Percentiles rank a stretch among this genome's conserved stretches.
phyloP scores from a whole-genome alignment of 176 grass and related monocot genomes.

The Oryza glaberrima region DNA sequence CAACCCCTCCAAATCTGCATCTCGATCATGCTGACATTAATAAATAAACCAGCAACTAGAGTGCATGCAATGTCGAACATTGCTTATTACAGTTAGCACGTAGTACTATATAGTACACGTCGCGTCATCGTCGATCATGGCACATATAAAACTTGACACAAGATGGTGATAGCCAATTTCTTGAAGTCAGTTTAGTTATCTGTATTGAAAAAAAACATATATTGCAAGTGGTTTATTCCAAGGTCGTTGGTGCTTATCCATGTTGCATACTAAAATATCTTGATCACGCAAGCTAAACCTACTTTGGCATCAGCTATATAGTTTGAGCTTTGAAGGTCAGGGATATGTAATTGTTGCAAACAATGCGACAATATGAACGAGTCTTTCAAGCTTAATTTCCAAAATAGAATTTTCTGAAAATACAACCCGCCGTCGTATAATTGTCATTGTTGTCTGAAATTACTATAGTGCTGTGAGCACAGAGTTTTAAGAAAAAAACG shows the following conservation, averaged over 20 bases:
- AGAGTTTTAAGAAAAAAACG: background rate
- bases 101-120: background rate
- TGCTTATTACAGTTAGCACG: background rate
- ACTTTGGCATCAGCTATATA: too few species aligned
- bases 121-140: background rate
- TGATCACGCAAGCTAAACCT: background rate
- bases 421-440: too few species aligned
- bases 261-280: background rate
- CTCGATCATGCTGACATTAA: background rate
- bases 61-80: background rate
- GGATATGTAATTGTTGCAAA: too few species aligned
- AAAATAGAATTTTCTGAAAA: too few species aligned
- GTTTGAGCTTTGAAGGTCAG: too few species aligned
- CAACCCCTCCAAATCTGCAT: background rate
- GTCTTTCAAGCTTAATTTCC: too few species aligned
- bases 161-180: slow-evolving; percentile 13
- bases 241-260: slow-evolving; percentile 23
- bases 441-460: too few species aligned
- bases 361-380: too few species aligned
- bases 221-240: slow-evolving; percentile 15
- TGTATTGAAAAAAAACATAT: background rate
- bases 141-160: background rate
- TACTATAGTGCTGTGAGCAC: too few species aligned
- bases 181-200: background rate
- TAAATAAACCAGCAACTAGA: background rate